Evolutionary conservation across 805 yeast genomes (phyloP).

Genomic region (Pichia californica): DNA sequence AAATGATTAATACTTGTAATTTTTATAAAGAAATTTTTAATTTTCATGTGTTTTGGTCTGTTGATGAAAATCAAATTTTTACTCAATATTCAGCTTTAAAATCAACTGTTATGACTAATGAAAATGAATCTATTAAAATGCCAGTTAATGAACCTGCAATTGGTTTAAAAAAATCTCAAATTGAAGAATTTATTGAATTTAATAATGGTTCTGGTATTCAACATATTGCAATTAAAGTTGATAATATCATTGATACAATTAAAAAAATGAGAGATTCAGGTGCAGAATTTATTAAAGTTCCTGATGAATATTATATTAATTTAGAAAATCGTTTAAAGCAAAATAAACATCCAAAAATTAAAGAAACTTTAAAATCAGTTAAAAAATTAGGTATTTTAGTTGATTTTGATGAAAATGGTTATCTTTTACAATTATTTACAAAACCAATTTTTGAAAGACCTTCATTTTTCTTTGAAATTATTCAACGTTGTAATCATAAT

Average conservation of each 20-base stretch:
- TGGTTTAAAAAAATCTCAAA: slow-evolving; percentile 62
- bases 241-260: slow-evolving; percentile 54
- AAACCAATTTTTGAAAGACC: slow-evolving; percentile 74
- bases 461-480: slow-evolving; percentile 73
- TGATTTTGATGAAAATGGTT: slow-evolving; percentile 74
- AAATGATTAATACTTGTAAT: slow-evolving; percentile 51
- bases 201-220: slow-evolving; percentile 81
- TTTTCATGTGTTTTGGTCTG: slow-evolving; percentile 78
- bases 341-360: slow-evolving; percentile 34
- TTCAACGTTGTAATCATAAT: slow-evolving; percentile 70
- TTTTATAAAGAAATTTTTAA: slow-evolving; percentile 61
- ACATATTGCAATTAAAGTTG: slow-evolving; percentile 67
- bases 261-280: slow-evolving; percentile 52
- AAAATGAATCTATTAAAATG: slow-evolving; percentile 60
- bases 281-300: slow-evolving; percentile 59
- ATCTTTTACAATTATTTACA: slow-evolving; percentile 73
- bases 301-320: slow-evolving; percentile 48
- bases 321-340: slow-evolving; percentile 39
- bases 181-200: slow-evolving; percentile 73
- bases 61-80: slow-evolving; percentile 68
- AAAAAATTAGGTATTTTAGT: slow-evolving; percentile 54
- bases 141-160: slow-evolving; percentile 82
- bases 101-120: slow-evolving; percentile 72
- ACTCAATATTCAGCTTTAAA: slow-evolving; percentile 65
- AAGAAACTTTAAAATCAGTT: slow-evolving; percentile 47